phyloP scores from a whole-genome alignment of 768 basidiomycete genomes.

The Auricularia sp. region DNA sequence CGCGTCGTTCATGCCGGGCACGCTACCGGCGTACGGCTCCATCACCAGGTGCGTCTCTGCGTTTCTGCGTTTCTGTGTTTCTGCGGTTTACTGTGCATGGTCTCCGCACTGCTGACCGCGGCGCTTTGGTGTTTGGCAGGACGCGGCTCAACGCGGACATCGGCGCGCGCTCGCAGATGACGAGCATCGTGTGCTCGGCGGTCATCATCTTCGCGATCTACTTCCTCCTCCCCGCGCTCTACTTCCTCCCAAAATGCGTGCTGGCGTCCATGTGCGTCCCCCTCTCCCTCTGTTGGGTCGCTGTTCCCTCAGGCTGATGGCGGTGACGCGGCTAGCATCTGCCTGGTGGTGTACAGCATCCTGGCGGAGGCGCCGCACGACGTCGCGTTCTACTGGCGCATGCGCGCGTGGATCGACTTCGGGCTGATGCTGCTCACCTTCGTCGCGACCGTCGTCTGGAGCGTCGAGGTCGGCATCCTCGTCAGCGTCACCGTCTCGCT shows the following conservation, averaged over 20 bases:
- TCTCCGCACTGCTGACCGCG: not conserved
- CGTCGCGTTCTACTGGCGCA: conserved; percentile 75
- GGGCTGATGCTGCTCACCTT: conserved; percentile 84
- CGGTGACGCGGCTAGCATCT: conserved; percentile 42
- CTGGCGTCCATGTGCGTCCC: conserved; percentile 70
- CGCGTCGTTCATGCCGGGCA: conserved; percentile 76
- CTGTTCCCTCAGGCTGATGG: conserved; percentile 9
- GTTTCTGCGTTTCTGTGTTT: no score
- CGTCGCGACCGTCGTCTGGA: conserved; percentile 76
- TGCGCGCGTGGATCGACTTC: conserved; percentile 89
- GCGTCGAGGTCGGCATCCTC: conserved; percentile 87
- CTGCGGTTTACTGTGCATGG: no score
- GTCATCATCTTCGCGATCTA: conserved; percentile 77
- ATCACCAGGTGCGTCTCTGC: conserved; percentile 60
- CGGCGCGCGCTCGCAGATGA: conserved; percentile 84
- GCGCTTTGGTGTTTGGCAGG: conserved; percentile 19
- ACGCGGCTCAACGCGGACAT: conserved; percentile 86
- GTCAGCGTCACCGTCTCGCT: conserved; percentile 81
- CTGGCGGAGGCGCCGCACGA: conserved; percentile 84
- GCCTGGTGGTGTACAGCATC: conserved; percentile 74
- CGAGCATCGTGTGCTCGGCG: conserved; percentile 63
- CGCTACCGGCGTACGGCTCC: conserved; percentile 85
- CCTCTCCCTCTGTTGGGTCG: not conserved
- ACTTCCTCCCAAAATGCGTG: conserved; percentile 82
- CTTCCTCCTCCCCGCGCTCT: conserved; percentile 79